These are phyloP conservation scores for Ailanthus altissimus DNA, from an alignment of 345 rosid species.

Conservation along the genomic window DNA sequence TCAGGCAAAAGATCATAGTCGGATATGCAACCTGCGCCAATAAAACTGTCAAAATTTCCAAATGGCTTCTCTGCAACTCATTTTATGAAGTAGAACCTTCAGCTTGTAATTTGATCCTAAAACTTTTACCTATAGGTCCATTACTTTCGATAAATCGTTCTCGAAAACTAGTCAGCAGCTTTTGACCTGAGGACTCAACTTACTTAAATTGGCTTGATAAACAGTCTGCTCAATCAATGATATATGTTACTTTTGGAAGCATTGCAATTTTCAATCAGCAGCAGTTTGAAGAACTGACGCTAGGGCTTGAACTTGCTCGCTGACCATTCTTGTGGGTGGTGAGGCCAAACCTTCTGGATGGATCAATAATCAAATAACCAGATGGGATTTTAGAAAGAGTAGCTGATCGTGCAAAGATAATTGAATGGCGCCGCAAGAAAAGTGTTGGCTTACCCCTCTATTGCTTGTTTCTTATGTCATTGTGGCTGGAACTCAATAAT, in stretches of 20 bases:
- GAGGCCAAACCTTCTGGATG: conserved; percentile 7
- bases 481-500: conserved; percentile 45
- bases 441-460: conserved; percentile 35
- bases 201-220: conserved; percentile 29
- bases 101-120: conserved; percentile 5
- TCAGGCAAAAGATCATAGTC: not conserved
- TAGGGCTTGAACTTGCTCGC: conserved; percentile 17
- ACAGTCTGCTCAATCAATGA: conserved; percentile 24
- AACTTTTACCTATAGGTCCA: conserved; percentile 9
- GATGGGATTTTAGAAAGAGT: conserved; percentile 31
- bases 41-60: not conserved
- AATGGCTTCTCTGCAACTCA: conserved; percentile 8
- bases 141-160: not conserved
- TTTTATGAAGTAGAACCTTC: conserved; percentile 27
- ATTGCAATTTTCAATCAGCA: not conserved
- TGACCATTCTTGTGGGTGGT: conserved; percentile 33
- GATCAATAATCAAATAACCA: not conserved
- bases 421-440: conserved; percentile 37
- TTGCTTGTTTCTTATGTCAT: conserved; percentile 39
- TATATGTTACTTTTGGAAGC: conserved; percentile 34
- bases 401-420: conserved; percentile 1
- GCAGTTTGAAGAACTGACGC: conserved; percentile 23
- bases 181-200: conserved; percentile 22
- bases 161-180: not conserved
- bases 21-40: not conserved